Base-by-base conservation (phyloP, 441 rosid species). In the Eruca vesicaria region DNA sequence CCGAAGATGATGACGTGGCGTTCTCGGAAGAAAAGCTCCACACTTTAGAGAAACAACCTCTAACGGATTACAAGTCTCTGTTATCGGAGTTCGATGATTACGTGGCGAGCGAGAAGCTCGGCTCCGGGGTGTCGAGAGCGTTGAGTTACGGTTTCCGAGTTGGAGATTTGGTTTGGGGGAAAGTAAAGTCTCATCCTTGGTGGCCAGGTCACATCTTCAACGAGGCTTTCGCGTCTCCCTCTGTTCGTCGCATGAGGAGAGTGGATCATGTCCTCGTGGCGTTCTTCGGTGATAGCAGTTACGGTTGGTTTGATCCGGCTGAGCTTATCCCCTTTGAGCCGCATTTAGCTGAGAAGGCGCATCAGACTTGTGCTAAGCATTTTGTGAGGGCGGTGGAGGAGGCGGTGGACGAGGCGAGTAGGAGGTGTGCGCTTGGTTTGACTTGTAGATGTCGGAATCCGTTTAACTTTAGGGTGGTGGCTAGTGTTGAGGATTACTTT, bases 91-190 rank as follows among this genome's bases (percentile, higher is more conserved):
- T 93, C 63, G 98, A 95, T 80, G 96, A 91, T 69, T 93, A 85
- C 36, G 91, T 93, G 21, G 96, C 98, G 7, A 92, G 87, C 68
- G 96, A 93, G 84, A 90, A 84, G 76, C 77, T 79, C 82, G 78
- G 79, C 74, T 83, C 75, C 5, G 93, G 92, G 23, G 83, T 89
- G 0, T 86, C 92, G 1, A 89, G 94, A 84, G 91, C 96, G 1
- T 74, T 85, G 83, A 89, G 86, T 69, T 90, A 84, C 71, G 98
- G 97, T 1, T 87, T 93, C 79, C 86, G 90, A 72, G 88, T 95
- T n/a, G 98, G 99, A 36, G 98, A 93, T 82, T 83, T 95, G 97
- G 97, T 95, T 41, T 95, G 99, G 99, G 99, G 97, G 20, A 91
- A 93, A 73, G 99, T 95, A 59, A 95, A 95, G 84, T 95, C 99